A percentile compares a stretch with the other conserved stretches of the same genome.
These are phyloP conservation scores for Populus simonii DNA, from an alignment of 345 rosid species.

Conservation along the genomic window DNA sequence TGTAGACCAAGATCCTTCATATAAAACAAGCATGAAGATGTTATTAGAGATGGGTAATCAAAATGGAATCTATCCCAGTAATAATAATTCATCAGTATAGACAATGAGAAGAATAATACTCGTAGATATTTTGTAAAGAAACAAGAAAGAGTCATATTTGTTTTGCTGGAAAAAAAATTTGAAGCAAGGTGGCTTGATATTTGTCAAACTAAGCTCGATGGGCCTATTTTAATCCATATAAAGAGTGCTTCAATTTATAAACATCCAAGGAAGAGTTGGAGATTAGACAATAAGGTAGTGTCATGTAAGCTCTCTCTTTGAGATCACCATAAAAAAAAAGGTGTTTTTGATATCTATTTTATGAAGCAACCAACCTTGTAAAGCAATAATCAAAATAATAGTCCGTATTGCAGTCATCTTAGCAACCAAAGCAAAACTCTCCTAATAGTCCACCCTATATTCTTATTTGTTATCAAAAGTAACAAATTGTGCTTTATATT, in stretches of 20 bases:
- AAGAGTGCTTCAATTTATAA: background rate
- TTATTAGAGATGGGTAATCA: background rate
- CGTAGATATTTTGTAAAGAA: background rate
- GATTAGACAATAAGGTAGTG: background rate
- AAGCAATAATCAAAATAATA: background rate
- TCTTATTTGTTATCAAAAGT: no score
- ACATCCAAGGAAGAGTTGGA: background rate
- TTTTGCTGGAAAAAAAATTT: background rate
- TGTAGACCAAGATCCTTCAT: background rate
- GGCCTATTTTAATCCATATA: background rate
- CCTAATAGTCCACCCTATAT: no score
- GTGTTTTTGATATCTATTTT: background rate
- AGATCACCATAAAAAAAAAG: background rate
- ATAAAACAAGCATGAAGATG: background rate
- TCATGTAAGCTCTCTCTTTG: background rate
- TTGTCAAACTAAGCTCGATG: background rate
- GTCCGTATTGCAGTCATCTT: background rate
- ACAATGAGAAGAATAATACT: background rate
- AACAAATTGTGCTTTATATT: no score
- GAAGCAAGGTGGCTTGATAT: background rate
- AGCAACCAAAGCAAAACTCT: background rate
- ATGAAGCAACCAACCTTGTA: background rate
- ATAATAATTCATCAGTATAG: background rate
- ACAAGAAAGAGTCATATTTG: background rate
- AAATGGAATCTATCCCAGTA: background rate